phyloP scores from a whole-genome alignment of 345 rosid species.

The Arabidopsis suecica region DNA sequence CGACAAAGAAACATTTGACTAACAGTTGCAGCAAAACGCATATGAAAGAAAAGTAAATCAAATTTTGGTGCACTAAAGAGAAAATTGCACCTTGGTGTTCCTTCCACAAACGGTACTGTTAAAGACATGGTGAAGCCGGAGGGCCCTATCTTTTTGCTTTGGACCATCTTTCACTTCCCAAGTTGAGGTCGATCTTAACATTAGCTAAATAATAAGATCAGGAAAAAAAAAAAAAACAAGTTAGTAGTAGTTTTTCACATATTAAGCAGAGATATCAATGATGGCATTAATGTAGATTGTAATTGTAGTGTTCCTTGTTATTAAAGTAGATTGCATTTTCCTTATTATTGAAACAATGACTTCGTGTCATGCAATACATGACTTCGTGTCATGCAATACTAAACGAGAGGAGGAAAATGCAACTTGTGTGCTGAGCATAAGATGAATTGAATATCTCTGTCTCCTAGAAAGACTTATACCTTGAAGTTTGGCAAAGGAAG shows the following conservation, averaged over 20 bases:
- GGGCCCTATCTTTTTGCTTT: slow-evolving; percentile 53
- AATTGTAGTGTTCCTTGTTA: too few species aligned
- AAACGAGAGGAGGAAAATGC: too few species aligned
- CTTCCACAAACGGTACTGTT: slow-evolving; percentile 45
- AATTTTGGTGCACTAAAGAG: slow-evolving; percentile 10
- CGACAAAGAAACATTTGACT: slow-evolving; percentile 1
- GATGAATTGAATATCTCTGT: too few species aligned
- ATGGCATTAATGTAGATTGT: not conserved
- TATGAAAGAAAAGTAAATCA: slow-evolving; percentile 22
- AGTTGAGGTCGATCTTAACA: slow-evolving; percentile 72
- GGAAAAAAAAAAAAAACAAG: slow-evolving; percentile 5
- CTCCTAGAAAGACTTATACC: too few species aligned
- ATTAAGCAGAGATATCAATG: slow-evolving; percentile 1
- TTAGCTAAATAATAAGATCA: slow-evolving; percentile 33
- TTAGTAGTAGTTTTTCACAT: slow-evolving; percentile 23
- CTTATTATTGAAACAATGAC: too few species aligned
- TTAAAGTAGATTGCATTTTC: too few species aligned
- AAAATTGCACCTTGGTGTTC: slow-evolving; percentile 56
- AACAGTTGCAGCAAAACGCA: slow-evolving; percentile 14
- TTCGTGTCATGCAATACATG: too few species aligned
- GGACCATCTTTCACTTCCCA: slow-evolving; percentile 57
- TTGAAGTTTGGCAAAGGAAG: too few species aligned
- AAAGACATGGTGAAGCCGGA: slow-evolving; percentile 52
- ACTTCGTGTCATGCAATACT: too few species aligned
- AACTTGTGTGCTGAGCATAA: too few species aligned